Evolutionary conservation across 176 grass and related monocot genomes (phyloP), one percentile per base, ranked within the genome.

Genomic region (Oryza coarctata): DNA sequence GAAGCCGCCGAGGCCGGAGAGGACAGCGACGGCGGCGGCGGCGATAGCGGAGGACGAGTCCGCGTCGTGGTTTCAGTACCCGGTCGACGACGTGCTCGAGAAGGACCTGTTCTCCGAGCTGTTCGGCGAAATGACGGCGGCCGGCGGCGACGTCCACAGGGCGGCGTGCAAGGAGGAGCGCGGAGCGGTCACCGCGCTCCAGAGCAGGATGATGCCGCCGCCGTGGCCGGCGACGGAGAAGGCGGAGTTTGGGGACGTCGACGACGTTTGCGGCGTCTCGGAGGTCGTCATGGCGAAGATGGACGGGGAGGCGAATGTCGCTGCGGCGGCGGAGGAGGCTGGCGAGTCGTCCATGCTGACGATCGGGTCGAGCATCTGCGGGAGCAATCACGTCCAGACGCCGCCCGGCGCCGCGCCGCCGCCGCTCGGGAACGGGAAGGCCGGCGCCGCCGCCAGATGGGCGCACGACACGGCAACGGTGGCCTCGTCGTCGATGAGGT

Each of bases 81-180:
- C 78, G 11, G 22, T 71, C 23, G 78, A 91, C 9, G 83, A 88
- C 34, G 36, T 71, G 28, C 65, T 88, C 1, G 90, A 90, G 57
- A 87, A 77, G 61, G 90, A 92, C 60, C 89, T 92, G 29, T 90
- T 90, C 85, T 70, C 90, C 7, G 90, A 82, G 49, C 63, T 90
- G 70, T 92, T 95, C 36, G 63, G 70, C 23, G 76, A 84, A 68
- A 44, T 57, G 74, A 36, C 50, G 41, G 32, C 33, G 40, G 75
- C 33, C 10, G 44, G 7, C 7, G 41, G 7, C 74, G 12, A 3
- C 13, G 27, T 8, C 20, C 2, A 32, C 13, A 28, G 20, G 45
- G 45, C 45, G 23, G 25, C 49, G 58, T 78, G 66, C 22, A 86
- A 86, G 62, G 67, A 73, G 67, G 83, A 88, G 76, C 22, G 55